These are phyloP conservation scores for Oryza brachyantha DNA, from an alignment of 176 grass and related monocot genomes.

Conservation along the genomic window DNA sequence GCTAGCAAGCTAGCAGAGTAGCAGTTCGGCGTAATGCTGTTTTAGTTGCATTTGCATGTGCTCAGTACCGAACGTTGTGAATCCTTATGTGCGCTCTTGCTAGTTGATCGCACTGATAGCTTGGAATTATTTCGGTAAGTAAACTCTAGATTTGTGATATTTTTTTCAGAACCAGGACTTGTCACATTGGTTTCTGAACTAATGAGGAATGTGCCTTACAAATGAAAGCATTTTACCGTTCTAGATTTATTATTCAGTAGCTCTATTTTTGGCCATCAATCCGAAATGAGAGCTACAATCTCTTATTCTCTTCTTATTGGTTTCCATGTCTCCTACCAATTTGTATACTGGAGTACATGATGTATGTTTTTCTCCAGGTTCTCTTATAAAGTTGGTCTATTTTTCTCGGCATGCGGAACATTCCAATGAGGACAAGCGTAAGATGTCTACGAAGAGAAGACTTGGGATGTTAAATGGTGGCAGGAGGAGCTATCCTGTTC, in stretches of 20 bases:
- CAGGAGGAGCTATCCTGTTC: conserved; percentile 88
- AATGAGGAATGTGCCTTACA: background rate
- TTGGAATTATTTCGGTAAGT: background rate
- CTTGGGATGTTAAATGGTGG: conserved; percentile 68
- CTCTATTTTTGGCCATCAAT: background rate
- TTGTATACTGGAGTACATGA: background rate
- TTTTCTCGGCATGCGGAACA: conserved; percentile 89
- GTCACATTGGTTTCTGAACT: conserved; percentile 17
- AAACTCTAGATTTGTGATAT: background rate
- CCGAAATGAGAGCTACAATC: background rate
- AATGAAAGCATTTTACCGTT: background rate
- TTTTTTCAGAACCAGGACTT: too few species aligned
- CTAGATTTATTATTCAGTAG: background rate
- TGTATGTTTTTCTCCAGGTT: conserved; percentile 50
- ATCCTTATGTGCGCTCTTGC: background rate
- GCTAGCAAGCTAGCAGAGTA: background rate
- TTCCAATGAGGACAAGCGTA: conserved; percentile 65
- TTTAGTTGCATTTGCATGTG: background rate
- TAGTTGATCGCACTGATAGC: background rate
- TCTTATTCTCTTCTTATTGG: background rate
- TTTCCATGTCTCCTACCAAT: background rate
- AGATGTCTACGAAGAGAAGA: conserved; percentile 70
- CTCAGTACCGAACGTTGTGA: background rate
- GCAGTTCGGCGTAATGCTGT: background rate
- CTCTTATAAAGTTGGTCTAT: conserved; percentile 95